phyloP scores from a whole-genome alignment of 129 eudicot genomes.

The Kitagawia praeruptora region DNA sequence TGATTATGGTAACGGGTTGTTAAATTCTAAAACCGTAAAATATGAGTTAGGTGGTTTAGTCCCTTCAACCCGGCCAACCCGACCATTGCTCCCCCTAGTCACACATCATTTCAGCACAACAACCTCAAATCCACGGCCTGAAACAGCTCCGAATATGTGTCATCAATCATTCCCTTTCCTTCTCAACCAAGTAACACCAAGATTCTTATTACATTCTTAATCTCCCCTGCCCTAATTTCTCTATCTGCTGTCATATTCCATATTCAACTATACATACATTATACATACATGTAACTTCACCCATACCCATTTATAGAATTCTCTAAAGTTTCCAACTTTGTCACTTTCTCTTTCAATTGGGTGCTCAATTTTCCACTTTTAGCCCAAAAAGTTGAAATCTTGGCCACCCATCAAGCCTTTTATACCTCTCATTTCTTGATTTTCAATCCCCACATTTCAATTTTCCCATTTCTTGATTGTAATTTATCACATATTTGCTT shows the following conservation, averaged over 20 bases:
- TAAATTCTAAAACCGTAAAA: too few species aligned
- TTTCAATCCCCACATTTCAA: slow-evolving; percentile 18
- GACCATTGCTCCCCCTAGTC: too few species aligned
- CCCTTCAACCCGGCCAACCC: too few species aligned
- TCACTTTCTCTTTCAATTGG: slow-evolving; percentile 13
- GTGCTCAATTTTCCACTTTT: not conserved
- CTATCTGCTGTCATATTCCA: not conserved
- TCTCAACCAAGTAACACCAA: not conserved
- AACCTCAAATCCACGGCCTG: slow-evolving; percentile 20
- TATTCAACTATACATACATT: slow-evolving; percentile 4
- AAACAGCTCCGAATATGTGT: not conserved
- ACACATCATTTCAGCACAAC: slow-evolving; percentile 7
- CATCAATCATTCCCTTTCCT: not conserved
- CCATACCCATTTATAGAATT: slow-evolving; percentile 25
- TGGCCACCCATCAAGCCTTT: slow-evolving; percentile 14
- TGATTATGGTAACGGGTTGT: too few species aligned
- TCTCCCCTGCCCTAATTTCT: not conserved
- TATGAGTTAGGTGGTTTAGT: too few species aligned
- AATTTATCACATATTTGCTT: slow-evolving; percentile 9
- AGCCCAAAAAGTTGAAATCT: slow-evolving; percentile 19
- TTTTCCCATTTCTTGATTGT: not conserved
- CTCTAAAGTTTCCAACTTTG: slow-evolving; percentile 16
- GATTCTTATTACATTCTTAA: not conserved
- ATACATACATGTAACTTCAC: slow-evolving; percentile 1
- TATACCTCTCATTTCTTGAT: not conserved